Evolutionary conservation across 768 basidiomycete genomes (phyloP).

Genomic region (Calocybe indica): DNA sequence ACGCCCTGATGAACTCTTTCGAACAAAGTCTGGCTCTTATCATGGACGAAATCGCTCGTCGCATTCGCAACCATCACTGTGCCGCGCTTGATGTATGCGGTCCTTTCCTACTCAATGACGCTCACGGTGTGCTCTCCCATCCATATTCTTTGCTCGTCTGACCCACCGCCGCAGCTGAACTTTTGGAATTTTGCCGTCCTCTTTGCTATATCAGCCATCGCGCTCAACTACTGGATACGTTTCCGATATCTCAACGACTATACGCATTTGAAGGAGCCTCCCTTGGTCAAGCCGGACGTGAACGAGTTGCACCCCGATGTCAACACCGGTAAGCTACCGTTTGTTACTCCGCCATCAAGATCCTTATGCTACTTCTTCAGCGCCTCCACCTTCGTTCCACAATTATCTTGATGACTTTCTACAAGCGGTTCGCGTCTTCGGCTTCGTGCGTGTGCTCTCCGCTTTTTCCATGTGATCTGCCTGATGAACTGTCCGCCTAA

Average conservation of each 20-base stretch:
- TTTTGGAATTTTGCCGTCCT: slow-evolving; percentile 88
- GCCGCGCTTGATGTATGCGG: slow-evolving; percentile 70
- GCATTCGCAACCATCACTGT: slow-evolving; percentile 80
- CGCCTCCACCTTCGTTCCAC: slow-evolving; percentile 76
- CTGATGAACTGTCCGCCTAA: background rate
- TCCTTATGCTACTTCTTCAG: slow-evolving; percentile 21
- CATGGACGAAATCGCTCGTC: slow-evolving; percentile 69
- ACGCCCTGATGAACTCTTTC: slow-evolving; percentile 5
- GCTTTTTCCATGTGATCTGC: background rate
- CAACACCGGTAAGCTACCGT: slow-evolving; percentile 43
- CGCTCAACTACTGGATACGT: slow-evolving; percentile 80
- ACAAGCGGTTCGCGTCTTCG: slow-evolving; percentile 94
- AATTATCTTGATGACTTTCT: slow-evolving; percentile 97
- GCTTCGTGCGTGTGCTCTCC: slow-evolving; percentile 54
- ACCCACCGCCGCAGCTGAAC: slow-evolving; percentile 49
- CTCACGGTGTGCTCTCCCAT: slow-evolving; percentile 52
- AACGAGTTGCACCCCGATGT: slow-evolving; percentile 91
- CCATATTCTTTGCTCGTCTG: background rate
- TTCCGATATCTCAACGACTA: slow-evolving; percentile 76
- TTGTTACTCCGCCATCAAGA: background rate
- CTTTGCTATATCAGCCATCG: slow-evolving; percentile 59
- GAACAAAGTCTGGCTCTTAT: slow-evolving; percentile 69
- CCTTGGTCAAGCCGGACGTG: slow-evolving; percentile 75
- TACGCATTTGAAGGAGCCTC: slow-evolving; percentile 73
- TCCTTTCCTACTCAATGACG: slow-evolving; percentile 86